Percentiles rank a stretch among this genome's conserved stretches.
These are phyloP conservation scores for Aeminium ludgeri DNA, from an alignment of 495 filamentous ascomycete species.

Conservation along the genomic window DNA sequence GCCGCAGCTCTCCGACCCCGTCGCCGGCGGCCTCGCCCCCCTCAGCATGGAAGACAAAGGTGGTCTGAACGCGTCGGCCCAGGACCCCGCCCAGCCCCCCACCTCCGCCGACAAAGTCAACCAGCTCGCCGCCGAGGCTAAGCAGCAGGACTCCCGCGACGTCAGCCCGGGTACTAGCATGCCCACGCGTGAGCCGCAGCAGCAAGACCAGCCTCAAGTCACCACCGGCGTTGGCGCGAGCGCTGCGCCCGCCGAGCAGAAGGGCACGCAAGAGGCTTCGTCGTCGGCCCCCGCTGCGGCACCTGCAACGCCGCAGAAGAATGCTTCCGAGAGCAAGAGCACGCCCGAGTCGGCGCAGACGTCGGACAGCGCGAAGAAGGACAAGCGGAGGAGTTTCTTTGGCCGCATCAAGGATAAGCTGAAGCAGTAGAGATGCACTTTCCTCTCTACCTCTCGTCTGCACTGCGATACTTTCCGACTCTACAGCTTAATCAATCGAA, in stretches of 20 bases:
- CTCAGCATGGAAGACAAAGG: slow-evolving; percentile 12
- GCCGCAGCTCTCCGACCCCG: slow-evolving; percentile 12
- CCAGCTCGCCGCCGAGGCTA: background rate
- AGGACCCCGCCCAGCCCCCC: background rate
- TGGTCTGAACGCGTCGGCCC: slow-evolving; percentile 14
- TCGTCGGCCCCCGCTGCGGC: slow-evolving; percentile 11
- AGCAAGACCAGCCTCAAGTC: slow-evolving; percentile 15
- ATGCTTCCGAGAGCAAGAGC: slow-evolving; percentile 3
- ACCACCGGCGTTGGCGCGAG: slow-evolving; percentile 19
- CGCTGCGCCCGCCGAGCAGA: slow-evolving; percentile 8
- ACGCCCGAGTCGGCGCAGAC: slow-evolving; percentile 24
- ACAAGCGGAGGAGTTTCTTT: slow-evolving; percentile 14
- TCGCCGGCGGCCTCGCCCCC: slow-evolving; percentile 14
- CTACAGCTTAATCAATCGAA: too few species aligned
- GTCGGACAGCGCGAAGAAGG: slow-evolving; percentile 17
- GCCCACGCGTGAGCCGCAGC: slow-evolving; percentile 9
- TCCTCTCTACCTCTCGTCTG: background rate
- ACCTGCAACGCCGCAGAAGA: background rate
- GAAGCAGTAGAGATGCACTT: slow-evolving; percentile 3
- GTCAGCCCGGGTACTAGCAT: slow-evolving; percentile 23
- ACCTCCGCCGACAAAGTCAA: background rate
- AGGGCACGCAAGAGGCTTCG: slow-evolving; percentile 7
- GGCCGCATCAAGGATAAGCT: slow-evolving; percentile 13
- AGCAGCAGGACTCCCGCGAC: slow-evolving; percentile 15
- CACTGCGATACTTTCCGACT: too few species aligned